These are phyloP conservation scores for Lasiosphaeria miniovina DNA, from an alignment of 495 filamentous ascomycete genomes.

Conservation along the genomic window DNA sequence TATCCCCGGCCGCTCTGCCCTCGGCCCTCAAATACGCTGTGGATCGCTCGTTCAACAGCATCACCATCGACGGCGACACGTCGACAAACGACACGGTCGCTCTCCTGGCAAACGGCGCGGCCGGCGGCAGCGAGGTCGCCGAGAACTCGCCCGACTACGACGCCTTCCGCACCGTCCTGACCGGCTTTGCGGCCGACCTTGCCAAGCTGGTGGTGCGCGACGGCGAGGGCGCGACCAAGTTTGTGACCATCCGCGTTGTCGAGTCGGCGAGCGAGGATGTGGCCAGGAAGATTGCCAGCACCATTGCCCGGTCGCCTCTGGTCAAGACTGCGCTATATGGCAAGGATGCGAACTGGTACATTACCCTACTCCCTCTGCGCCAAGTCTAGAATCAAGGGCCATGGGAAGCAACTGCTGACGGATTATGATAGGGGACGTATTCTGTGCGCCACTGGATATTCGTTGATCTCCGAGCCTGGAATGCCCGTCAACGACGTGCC, in stretches of 20 bases:
- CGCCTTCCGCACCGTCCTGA: slow-evolving; percentile 66
- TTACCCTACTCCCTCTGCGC: background rate
- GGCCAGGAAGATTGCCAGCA: slow-evolving; percentile 70
- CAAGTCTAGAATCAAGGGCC: background rate
- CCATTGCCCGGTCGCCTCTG: slow-evolving; percentile 88
- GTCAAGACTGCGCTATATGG: slow-evolving; percentile 98
- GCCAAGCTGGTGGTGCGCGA: slow-evolving; percentile 93
- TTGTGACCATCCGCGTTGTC: slow-evolving; percentile 85
- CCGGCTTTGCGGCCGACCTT: slow-evolving; percentile 73
- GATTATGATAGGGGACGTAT: slow-evolving; percentile 65
- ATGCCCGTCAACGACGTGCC: slow-evolving; percentile 51
- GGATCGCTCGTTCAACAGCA: slow-evolving; percentile 90
- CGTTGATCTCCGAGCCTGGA: slow-evolving; percentile 63
- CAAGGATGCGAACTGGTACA: slow-evolving; percentile 89
- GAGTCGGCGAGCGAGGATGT: slow-evolving; percentile 65
- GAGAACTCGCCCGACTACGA: slow-evolving; percentile 59
- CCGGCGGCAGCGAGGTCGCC: slow-evolving; percentile 66
- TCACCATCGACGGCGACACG: slow-evolving; percentile 94
- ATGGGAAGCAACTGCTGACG: slow-evolving; percentile 10
- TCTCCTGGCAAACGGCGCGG: slow-evolving; percentile 90
- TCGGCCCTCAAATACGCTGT: slow-evolving; percentile 70
- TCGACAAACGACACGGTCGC: slow-evolving; percentile 96
- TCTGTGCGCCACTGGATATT: slow-evolving; percentile 90
- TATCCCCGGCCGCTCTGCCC: slow-evolving; percentile 65
- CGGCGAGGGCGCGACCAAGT: slow-evolving; percentile 97